A percentile compares a stretch with the other conserved stretches of the same genome.
Evolutionary conservation across 768 basidiomycete genomes (phyloP).

Genomic region (Hemileccinum rubropunctum): DNA sequence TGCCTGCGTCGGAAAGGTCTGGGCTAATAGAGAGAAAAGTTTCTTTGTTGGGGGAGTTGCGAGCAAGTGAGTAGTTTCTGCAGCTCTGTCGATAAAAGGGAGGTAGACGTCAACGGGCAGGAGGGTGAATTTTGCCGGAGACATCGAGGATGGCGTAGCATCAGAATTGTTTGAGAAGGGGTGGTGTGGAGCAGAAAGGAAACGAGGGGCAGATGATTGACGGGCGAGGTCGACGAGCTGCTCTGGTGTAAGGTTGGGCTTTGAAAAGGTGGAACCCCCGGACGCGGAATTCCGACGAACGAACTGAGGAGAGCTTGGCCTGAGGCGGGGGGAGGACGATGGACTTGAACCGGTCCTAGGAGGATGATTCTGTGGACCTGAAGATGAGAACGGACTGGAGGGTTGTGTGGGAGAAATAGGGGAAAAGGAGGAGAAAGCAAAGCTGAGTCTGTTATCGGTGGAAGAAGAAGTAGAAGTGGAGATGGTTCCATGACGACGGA

Average conservation of each 20-base stretch:
- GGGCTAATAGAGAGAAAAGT: conserved; percentile 68
- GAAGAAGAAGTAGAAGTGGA: conserved; percentile 26
- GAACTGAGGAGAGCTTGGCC: conserved; percentile 47
- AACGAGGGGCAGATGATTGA: conserved; percentile 48
- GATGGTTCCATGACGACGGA: conserved; percentile 32
- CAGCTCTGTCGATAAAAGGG: conserved; percentile 81
- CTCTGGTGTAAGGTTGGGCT: conserved; percentile 63
- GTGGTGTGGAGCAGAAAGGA: conserved; percentile 4
- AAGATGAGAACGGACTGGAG: conserved; percentile 19
- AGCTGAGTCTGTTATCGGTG: conserved; percentile 46
- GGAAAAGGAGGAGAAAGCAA: conserved; percentile 67
- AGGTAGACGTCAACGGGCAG: conserved; percentile 76
- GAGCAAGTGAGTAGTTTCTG: conserved; percentile 71
- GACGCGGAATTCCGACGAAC: conserved; percentile 31
- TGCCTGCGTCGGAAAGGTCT: conserved; percentile 53
- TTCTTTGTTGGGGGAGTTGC: conserved; percentile 62
- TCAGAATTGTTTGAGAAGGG: conserved; percentile 5
- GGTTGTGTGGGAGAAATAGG: conserved; percentile 20
- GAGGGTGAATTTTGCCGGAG: conserved; percentile 66
- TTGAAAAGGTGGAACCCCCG: conserved; percentile 34
- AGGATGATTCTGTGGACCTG: conserved; percentile 31
- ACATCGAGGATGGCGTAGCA: not conserved
- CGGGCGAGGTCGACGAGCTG: conserved; percentile 74
- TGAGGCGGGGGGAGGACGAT: conserved; percentile 42
- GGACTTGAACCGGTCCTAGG: conserved; percentile 31